Evolutionary conservation across 2,329 filamentous ascomycete species (phyloP), one percentile per base, ranked within the genome.

Genomic region (Trematosphaeria pertusa): DNA sequence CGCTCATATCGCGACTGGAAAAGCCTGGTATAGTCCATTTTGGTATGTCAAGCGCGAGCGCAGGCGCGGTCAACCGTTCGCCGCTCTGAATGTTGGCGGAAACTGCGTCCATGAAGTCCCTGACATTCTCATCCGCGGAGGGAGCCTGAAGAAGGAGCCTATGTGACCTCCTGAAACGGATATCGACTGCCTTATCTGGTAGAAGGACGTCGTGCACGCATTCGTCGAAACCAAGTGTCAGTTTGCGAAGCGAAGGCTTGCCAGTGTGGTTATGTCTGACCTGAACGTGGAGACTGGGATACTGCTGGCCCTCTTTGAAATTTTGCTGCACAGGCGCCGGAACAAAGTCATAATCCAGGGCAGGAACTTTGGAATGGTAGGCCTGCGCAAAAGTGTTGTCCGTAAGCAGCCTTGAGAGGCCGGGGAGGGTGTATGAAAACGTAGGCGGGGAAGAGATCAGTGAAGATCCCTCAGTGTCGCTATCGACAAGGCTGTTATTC

Each of bases 151-250:
- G 43, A 7, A 40, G 41, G 14, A 71, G 19, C 4, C 42, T 49
- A 17, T 58, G 53, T 7, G 50, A 46, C 12, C 39, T 48, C 11
- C 42, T 31, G 45, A 71, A 70, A 1, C 61, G 59, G 8, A 73
- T 34, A 34, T 73, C 70, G 4, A 49, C 40, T 4, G 61, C 55
- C 35, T 59, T 48, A 18, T 63, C 54, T 0, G 70, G 70, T 10
- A 72, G 58, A 1, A 71, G 49, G 1, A 70, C 64, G 34, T 69
- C 58, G 32, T 65, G 58, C 4, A 52, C 28, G 3, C 52, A 53
- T 21, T 65, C 47, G 12, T 61, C 48, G 26, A 69, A 57, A 2
- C 41, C 50, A 6, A 71, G 43, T 11, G 41, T 50, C 4, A 66
- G 40, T 18, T 56, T 62, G 14, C 52, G 51, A 5, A 70, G 43